phyloP scores from a whole-genome alignment of 805 yeast species.

The Tetrapisispora arboricola region DNA sequence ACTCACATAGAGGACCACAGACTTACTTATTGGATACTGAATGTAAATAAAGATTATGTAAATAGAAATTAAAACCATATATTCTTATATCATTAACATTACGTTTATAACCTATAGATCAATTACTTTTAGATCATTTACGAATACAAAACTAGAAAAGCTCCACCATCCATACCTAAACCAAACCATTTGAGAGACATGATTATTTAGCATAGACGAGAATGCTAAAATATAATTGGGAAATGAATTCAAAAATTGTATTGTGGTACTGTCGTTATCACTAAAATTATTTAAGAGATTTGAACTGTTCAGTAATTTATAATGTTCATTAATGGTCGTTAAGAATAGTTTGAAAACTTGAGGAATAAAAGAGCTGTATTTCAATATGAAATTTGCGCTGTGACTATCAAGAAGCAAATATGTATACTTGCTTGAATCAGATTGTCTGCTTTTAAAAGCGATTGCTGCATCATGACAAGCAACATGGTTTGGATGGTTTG shows the following conservation, averaged over 20 bases:
- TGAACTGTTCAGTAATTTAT: background rate
- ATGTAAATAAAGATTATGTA: background rate
- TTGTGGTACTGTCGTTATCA: background rate
- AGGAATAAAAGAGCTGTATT: constrained; percentile 19
- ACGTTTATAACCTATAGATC: background rate
- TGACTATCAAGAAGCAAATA: constrained; percentile 12
- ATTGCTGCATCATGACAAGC: constrained; percentile 46
- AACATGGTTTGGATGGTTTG: constrained; percentile 80
- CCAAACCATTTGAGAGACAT: constrained; percentile 90
- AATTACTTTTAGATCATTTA: constrained; percentile 45
- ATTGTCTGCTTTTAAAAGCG: constrained; percentile 4
- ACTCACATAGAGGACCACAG: too few relatives aligned
- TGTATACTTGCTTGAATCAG: background rate
- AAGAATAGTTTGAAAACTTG: constrained; percentile 5
- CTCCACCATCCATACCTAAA: constrained; percentile 83
- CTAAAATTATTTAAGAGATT: background rate
- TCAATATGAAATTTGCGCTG: constrained; percentile 10
- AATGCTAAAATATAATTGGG: constrained; percentile 31
- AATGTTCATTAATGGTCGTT: background rate
- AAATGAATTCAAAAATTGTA: constrained; percentile 27
- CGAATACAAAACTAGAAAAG: constrained; percentile 64
- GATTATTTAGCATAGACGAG: constrained; percentile 74
- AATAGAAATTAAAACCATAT: background rate
- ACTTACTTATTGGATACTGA: too few relatives aligned
- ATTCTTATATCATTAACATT: background rate